Conservation (phyloP, 2,329 filamentous ascomycete species). For the Mollisia scopiformis region DNA sequence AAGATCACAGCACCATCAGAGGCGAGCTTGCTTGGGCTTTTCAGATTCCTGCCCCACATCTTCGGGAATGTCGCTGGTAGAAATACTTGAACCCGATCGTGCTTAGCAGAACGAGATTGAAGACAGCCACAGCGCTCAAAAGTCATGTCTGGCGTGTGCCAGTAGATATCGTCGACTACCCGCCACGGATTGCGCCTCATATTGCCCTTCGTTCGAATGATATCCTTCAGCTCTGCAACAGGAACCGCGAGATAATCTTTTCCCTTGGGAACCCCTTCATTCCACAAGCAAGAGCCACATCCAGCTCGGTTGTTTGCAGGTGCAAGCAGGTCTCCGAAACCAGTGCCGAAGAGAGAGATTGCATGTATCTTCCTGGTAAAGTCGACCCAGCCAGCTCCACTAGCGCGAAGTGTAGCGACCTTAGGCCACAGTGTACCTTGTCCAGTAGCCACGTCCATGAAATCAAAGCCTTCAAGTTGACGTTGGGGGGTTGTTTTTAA, state of each 20-base stretch:
- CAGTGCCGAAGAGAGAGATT: constrained; percentile 33
- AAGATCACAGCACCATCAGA: no score
- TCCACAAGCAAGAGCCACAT: constrained; percentile 24
- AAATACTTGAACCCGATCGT: neutral
- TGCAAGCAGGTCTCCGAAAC: constrained; percentile 36
- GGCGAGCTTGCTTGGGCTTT: no score
- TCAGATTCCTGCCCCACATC: no score
- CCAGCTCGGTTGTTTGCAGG: constrained; percentile 30
- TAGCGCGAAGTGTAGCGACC: constrained; percentile 13
- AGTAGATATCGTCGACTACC: neutral
- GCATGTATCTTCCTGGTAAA: constrained; percentile 4
- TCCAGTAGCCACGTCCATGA: constrained; percentile 28
- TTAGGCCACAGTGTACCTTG: constrained; percentile 24
- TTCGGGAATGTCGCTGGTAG: no score
- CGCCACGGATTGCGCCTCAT: neutral
- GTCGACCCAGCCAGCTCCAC: constrained; percentile 9
- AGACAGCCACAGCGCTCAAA: no score
- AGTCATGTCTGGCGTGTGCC: neutral
- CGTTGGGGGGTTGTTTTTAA: constrained; percentile 12
- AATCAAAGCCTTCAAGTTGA: constrained; percentile 38
- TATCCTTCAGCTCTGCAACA: neutral
- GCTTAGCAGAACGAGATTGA: no score
- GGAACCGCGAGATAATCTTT: constrained; percentile 36
- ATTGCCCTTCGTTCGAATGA: neutral
- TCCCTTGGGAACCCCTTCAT: constrained; percentile 34